Evolutionary conservation across 495 filamentous ascomycete genomes (phyloP).

Genomic region (Immersiella caudata): DNA sequence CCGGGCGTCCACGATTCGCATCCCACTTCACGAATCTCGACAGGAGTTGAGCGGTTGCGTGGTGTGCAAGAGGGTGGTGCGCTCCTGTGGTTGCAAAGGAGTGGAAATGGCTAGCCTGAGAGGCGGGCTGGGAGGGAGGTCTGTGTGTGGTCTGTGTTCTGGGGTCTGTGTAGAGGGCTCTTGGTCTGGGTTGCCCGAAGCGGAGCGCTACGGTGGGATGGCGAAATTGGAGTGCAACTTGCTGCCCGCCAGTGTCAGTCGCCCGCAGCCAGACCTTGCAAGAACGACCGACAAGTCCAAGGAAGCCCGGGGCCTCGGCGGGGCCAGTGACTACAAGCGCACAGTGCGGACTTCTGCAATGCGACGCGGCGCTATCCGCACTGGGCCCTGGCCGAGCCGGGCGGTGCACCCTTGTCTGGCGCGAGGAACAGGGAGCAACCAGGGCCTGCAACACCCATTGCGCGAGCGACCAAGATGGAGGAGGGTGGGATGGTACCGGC

Average conservation of each 20-base stretch:
- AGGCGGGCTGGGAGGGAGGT: conserved; percentile 14
- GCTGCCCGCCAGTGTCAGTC: conserved; percentile 16
- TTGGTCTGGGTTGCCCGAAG: conserved; percentile 24
- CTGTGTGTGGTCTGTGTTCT: conserved; percentile 19
- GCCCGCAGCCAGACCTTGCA: neutral
- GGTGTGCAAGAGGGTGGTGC: conserved; percentile 10
- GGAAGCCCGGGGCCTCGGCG: conserved; percentile 7
- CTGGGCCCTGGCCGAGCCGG: conserved; percentile 25
- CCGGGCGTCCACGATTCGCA: conserved; percentile 19
- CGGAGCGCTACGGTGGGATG: conserved; percentile 26
- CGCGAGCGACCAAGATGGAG: conserved; percentile 1
- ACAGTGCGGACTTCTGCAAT: conserved; percentile 25
- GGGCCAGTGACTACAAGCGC: neutral
- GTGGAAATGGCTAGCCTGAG: neutral
- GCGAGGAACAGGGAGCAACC: conserved; percentile 23
- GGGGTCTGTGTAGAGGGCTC: conserved; percentile 8
- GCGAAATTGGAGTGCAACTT: conserved; percentile 25
- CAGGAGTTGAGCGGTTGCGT: conserved; percentile 12
- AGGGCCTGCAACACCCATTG: conserved; percentile 30
- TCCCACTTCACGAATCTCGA: conserved; percentile 8
- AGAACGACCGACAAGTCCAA: neutral
- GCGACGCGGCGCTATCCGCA: conserved; percentile 8
- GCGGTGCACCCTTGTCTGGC: conserved; percentile 12
- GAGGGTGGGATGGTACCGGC: conserved; percentile 30
- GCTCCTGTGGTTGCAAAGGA: conserved; percentile 5